Percentiles rank a stretch among this genome's conserved stretches.
Conservation (phyloP, 169 alveolate genomes). For the Cryptosporidium viatorum region DNA sequence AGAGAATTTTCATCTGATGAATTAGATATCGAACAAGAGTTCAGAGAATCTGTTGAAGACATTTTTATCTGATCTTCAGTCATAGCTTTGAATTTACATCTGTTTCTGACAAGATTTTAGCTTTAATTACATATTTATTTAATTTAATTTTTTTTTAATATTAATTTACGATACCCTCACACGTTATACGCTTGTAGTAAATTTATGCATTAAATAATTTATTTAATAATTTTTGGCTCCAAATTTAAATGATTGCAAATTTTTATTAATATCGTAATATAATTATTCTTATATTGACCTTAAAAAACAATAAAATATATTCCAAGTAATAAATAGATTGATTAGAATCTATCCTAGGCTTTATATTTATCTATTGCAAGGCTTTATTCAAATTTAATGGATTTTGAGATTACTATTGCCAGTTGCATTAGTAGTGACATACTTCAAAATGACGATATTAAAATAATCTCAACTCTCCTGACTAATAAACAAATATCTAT, state of each 20-base stretch:
- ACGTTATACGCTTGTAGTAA: neutral
- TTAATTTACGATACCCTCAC: constrained; percentile 35
- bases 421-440: constrained; percentile 24
- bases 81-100: neutral
- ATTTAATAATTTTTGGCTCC: constrained; percentile 9
- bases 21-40: neutral
- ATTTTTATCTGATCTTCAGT: constrained; percentile 31
- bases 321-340: too few species aligned
- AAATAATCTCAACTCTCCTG: constrained; percentile 1
- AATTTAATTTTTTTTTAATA: neutral
- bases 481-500: neutral
- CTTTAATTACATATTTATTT: constrained; percentile 12
- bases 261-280: neutral
- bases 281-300: neutral
- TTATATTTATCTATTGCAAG: too few species aligned
- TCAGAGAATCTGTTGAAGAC: constrained; percentile 2
- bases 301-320: too few species aligned
- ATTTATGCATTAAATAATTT: neutral
- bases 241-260: neutral
- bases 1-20: constrained; percentile 28
- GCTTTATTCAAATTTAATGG: neutral
- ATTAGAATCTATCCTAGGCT: neutral
- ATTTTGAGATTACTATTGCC: constrained; percentile 10
- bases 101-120: neutral
- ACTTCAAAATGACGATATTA: constrained; percentile 21